A percentile compares a stretch with the other conserved stretches of the same genome.
These are phyloP conservation scores for Populus pruinosa DNA, from an alignment of 345 rosid species.

Conservation along the genomic window DNA sequence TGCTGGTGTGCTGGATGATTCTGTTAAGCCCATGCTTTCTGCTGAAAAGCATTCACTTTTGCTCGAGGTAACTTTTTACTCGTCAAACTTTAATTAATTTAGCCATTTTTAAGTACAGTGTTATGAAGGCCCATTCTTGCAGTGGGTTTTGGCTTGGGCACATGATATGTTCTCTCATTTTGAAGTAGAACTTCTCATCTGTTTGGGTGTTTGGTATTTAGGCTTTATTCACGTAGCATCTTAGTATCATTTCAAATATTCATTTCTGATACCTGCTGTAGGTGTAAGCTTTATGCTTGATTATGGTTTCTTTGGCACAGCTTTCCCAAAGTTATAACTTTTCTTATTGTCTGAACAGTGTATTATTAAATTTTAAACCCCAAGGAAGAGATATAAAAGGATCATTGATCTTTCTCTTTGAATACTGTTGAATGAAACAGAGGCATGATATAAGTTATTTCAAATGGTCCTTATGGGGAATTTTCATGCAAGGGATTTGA, in stretches of 20 bases:
- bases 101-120: background rate
- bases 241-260: background rate
- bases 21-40: constrained; percentile 10
- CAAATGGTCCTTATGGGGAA: too few relatives aligned
- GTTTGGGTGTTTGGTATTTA: background rate
- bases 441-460: too few relatives aligned
- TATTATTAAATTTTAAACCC: too few relatives aligned
- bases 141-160: background rate
- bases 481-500: background rate
- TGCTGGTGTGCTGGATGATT: constrained; percentile 19
- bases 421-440: too few relatives aligned
- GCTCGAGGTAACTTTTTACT: constrained; percentile 46
- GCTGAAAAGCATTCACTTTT: constrained; percentile 53
- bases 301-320: background rate
- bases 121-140: background rate
- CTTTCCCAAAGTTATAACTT: too few relatives aligned
- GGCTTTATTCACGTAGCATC: background rate
- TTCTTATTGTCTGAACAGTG: too few relatives aligned
- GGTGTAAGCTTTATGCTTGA: too few relatives aligned
- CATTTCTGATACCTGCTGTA: background rate
- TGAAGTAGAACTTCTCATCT: background rate
- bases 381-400: too few relatives aligned
- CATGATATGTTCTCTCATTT: background rate
- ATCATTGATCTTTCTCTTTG: too few relatives aligned
- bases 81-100: background rate